Conservation (phyloP, 2,329 filamentous ascomycete species). For the Neopestalotiopsis rosae region DNA sequence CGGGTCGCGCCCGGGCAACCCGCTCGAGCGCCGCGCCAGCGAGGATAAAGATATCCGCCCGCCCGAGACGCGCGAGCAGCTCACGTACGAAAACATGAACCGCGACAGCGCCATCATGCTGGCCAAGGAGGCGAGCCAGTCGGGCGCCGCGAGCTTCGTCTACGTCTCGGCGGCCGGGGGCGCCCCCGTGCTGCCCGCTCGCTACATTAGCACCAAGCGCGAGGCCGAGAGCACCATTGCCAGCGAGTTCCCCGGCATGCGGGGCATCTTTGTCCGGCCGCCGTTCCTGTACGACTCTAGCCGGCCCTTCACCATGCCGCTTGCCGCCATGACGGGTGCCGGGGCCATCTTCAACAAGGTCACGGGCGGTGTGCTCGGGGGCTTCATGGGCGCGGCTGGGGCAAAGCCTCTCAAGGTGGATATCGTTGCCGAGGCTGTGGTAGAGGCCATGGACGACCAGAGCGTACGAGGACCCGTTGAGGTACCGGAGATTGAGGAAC, state of each 20-base stretch:
- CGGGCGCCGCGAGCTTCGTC: conserved; percentile 73
- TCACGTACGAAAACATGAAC: conserved; percentile 98
- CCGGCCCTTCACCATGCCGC: conserved; percentile 80
- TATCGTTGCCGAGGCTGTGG: conserved; percentile 83
- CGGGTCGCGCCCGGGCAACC: conserved; percentile 68
- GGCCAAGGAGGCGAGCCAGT: conserved; percentile 74
- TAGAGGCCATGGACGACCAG: conserved; percentile 83
- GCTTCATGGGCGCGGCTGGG: conserved; percentile 80
- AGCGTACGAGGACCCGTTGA: conserved; percentile 77
- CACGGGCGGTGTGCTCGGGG: conserved; percentile 76
- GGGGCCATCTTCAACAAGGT: conserved; percentile 79
- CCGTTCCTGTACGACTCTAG: conserved; percentile 90
- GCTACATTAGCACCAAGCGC: conserved; percentile 91
- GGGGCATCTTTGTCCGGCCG: conserved; percentile 82
- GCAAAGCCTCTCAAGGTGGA: conserved; percentile 89
- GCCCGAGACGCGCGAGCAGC: conserved; percentile 72
- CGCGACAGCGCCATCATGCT: conserved; percentile 84
- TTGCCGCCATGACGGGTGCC: conserved; percentile 78
- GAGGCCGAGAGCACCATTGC: conserved; percentile 83
- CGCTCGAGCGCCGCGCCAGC: conserved; percentile 59
- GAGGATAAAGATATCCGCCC: conserved; percentile 64
- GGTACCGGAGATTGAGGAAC: conserved; percentile 77
- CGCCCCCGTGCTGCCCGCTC: conserved; percentile 79
- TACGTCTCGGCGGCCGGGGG: conserved; percentile 91
- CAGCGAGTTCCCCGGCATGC: conserved; percentile 73